Percentiles rank a stretch among this genome's conserved stretches.
phyloP scores from a whole-genome alignment of 2,329 filamentous ascomycete species.

The Septoria petroselini region DNA sequence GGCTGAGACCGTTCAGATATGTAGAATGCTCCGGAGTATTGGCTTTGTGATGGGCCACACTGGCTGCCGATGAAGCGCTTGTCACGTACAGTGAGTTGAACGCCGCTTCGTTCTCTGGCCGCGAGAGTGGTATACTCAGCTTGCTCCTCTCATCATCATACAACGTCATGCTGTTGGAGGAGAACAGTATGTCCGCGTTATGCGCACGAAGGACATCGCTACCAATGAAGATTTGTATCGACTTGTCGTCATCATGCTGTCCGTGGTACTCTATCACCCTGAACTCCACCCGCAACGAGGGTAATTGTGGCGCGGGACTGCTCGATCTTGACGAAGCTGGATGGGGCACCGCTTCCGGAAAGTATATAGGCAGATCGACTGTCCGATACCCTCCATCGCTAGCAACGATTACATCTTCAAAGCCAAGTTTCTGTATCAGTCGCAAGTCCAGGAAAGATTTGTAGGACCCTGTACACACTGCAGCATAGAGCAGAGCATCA shows the following conservation, averaged over 20 bases:
- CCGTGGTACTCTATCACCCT: conserved; percentile 61
- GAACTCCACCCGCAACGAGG: conserved; percentile 76
- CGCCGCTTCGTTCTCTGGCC: conserved; percentile 78
- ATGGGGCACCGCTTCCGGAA: conserved; percentile 83
- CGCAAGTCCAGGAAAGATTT: conserved; percentile 76
- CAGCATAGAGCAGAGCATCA: conserved; percentile 82
- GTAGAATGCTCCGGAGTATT: conserved; percentile 10
- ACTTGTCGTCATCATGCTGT: conserved; percentile 51
- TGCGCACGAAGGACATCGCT: conserved; percentile 83
- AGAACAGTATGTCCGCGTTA: conserved; percentile 87
- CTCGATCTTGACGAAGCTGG: conserved; percentile 69
- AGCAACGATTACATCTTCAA: conserved; percentile 54
- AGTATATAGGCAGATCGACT: conserved; percentile 77
- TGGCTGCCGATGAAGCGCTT: conserved; percentile 27
- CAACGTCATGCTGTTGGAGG: conserved; percentile 82
- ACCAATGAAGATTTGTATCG: conserved; percentile 82
- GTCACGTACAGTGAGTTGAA: conserved; percentile 75
- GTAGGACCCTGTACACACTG: conserved; percentile 87
- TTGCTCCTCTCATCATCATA: conserved; percentile 85
- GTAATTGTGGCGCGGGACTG: conserved; percentile 74
- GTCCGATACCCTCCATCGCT: conserved; percentile 58
- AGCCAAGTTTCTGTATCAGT: conserved; percentile 70
- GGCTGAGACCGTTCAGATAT: conserved; percentile 37
- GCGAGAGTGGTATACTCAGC: conserved; percentile 83
- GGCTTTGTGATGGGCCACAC: background rate